A percentile compares a stretch with the other conserved stretches of the same genome.
Evolutionary conservation across 2,329 filamentous ascomycete genomes (phyloP).

Genomic region (Metarhizium album): DNA sequence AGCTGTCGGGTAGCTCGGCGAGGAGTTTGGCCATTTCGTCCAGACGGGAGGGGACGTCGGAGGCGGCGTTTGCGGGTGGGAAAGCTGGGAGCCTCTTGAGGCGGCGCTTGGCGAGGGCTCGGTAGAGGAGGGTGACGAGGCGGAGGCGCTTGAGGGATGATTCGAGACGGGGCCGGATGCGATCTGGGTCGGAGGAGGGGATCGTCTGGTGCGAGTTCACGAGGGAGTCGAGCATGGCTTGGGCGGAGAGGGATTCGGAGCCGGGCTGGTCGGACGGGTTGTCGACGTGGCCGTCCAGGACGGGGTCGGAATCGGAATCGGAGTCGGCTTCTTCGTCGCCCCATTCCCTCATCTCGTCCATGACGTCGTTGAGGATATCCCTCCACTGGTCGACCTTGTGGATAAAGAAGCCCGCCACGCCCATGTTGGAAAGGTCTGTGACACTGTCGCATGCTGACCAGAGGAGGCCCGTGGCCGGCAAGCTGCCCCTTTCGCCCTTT

Average conservation of each 20-base stretch:
- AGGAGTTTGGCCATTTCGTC: constrained; percentile 48
- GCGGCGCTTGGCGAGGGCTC: constrained; percentile 58
- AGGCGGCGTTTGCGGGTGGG: constrained; percentile 21
- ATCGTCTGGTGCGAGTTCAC: constrained; percentile 54
- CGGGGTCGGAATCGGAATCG: constrained; percentile 40
- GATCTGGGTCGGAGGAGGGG: constrained; percentile 51
- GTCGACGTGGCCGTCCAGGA: constrained; percentile 28
- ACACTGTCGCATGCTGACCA: constrained; percentile 78
- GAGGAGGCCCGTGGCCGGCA: constrained; percentile 61
- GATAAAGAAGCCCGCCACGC: constrained; percentile 59
- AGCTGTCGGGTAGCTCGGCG: constrained; percentile 50
- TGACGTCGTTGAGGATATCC: constrained; percentile 68
- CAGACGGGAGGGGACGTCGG: constrained; percentile 29
- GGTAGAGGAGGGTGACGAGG: constrained; percentile 57
- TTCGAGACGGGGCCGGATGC: constrained; percentile 55
- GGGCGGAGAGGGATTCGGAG: constrained; percentile 23
- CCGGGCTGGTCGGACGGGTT: constrained; percentile 21
- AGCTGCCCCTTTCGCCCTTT: constrained; percentile 39
- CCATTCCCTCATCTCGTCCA: constrained; percentile 84
- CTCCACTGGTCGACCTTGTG: constrained; percentile 63
- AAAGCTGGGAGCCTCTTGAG: constrained; percentile 46
- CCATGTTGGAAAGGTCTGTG: constrained; percentile 50
- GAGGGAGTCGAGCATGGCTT: constrained; percentile 55
- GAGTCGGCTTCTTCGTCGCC: constrained; percentile 59
- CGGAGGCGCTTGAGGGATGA: constrained; percentile 53